phyloP scores from a whole-genome alignment of 208 protist species.

The Angomonas deanei region DNA sequence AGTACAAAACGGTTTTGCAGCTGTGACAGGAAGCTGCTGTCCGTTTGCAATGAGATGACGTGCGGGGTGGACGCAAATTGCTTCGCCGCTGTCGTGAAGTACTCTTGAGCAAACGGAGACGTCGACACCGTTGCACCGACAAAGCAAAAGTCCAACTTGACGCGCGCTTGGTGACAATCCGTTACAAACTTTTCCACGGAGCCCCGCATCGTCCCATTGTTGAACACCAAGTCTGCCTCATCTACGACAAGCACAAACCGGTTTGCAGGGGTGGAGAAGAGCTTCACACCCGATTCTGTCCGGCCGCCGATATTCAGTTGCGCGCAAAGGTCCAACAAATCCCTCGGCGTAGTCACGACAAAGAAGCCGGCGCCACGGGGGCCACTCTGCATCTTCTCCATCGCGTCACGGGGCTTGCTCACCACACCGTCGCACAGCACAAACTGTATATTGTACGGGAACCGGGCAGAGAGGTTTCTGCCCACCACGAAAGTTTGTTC shows the following conservation, averaged over 20 bases:
- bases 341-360: slow-evolving; percentile 75
- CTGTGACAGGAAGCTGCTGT: slow-evolving; percentile 57
- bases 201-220: slow-evolving; percentile 55
- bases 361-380: slow-evolving; percentile 65
- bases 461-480: slow-evolving; percentile 55
- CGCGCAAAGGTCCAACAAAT: slow-evolving; percentile 17
- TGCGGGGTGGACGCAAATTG: slow-evolving; percentile 12
- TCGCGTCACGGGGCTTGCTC: slow-evolving; percentile 25
- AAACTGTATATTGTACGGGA: slow-evolving; percentile 70
- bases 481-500: slow-evolving; percentile 86
- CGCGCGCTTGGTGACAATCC: not conserved
- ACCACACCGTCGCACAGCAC: slow-evolving; percentile 72
- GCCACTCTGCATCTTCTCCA: slow-evolving; percentile 34
- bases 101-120: slow-evolving; percentile 34
- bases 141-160: slow-evolving; percentile 52
- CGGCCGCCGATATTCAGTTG: slow-evolving; percentile 10
- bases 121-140: slow-evolving; percentile 82
- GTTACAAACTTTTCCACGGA: slow-evolving; percentile 2
- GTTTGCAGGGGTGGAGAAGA: slow-evolving; percentile 2
- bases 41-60: slow-evolving; percentile 30
- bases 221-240: slow-evolving; percentile 83
- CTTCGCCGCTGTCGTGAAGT: slow-evolving; percentile 18
- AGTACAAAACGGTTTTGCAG: slow-evolving; percentile 72
- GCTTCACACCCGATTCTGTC: not conserved
- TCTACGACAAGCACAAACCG: slow-evolving; percentile 80